Base-by-base conservation (phyloP, 2,329 filamentous ascomycete genomes). In the Tolypocladium amazonense region DNA sequence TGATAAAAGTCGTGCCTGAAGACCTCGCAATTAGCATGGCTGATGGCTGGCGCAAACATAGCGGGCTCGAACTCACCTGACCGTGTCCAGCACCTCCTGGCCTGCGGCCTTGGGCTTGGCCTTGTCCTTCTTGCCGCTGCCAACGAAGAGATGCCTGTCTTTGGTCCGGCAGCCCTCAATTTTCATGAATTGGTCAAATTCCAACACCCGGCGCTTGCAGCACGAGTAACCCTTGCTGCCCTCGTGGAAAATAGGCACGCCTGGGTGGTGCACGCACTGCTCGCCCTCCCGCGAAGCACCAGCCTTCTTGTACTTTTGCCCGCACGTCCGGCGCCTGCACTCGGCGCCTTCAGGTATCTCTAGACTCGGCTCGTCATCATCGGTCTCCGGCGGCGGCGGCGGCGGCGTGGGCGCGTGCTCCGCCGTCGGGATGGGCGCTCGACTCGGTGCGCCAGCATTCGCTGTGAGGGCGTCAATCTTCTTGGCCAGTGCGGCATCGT, bases 161-260 rank as follows among this genome's bases (percentile, higher is more conserved):
- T 92, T 94, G 52, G 88, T 92, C 72, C 86, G 86, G 76, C 94
- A 99, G 1, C 94, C 94, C 67, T 89, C 86, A 61, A 99, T 93
- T 75, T 90, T 94, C 87, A 99, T 87, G 76, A 99, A 99, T 74
- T 97, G 88, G 72, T 99, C 92, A 74, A 99, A 99, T 71, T 99
- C 94, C 61, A 99, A 77, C 60, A 99, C 94, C 43, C 92, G 84
- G 68, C 91, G 82, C 83, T 97, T 97, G 78, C 94, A 99, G 79
- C 94, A 99, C 61, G 87, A 92, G 81, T 94, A 99, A 1, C 94
- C 94, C 79, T 99, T 99, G 77, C 90, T 96, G 41, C 94, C 94
- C 78, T 99, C 94, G 73, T 99, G 94, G 77, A 99, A 99, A 65
- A 99, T 88, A 30, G 94, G 90, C 27, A 83, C 85, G 5, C 94